These are phyloP conservation scores for Hagleromyces aurorensis DNA, from an alignment of 805 yeast species.

Conservation along the genomic window DNA sequence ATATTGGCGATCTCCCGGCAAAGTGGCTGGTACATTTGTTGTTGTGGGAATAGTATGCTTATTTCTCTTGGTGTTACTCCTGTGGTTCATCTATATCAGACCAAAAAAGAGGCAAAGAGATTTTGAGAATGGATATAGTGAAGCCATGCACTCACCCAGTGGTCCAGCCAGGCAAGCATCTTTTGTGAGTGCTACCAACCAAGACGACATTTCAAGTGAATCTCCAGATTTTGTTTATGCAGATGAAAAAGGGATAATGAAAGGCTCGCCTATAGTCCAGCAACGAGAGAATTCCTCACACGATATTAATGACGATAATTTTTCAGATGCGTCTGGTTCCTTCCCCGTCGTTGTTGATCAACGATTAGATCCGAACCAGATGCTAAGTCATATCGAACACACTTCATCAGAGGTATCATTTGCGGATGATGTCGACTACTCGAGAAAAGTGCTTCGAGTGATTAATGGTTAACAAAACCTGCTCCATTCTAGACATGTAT, in stretches of 20 bases:
- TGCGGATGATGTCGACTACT: conserved; percentile 43
- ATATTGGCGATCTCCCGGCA: conserved; percentile 63
- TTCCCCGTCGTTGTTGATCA: conserved; percentile 34
- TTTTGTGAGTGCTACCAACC: conserved; percentile 8
- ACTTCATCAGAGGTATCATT: conserved; percentile 26
- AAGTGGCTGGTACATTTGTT: conserved; percentile 79
- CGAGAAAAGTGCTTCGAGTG: conserved; percentile 40
- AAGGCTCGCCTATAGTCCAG: too few species aligned
- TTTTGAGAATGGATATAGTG: conserved; percentile 22
- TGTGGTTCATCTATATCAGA: conserved; percentile 19
- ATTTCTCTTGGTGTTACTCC: conserved; percentile 37
- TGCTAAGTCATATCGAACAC: conserved; percentile 9
- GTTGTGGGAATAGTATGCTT: conserved; percentile 63
- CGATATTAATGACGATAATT: conserved; percentile 2
- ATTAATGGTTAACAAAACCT: conserved; percentile 32
- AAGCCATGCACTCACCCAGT: conserved; percentile 14
- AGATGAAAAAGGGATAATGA: conserved; percentile 19
- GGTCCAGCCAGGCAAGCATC: conserved; percentile 7
- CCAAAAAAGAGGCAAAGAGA: conserved; percentile 13
- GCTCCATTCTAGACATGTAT: too few species aligned
- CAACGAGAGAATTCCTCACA: conserved; percentile 2
- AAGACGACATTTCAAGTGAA: conserved; percentile 10
- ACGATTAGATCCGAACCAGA: conserved; percentile 29
- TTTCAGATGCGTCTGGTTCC: conserved; percentile 2
- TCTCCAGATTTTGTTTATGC: conserved; percentile 18